Evolutionary conservation across 2,329 filamentous ascomycete species (phyloP), one percentile per base, ranked within the genome.

Genomic region (Neofusicoccum cordaticola): DNA sequence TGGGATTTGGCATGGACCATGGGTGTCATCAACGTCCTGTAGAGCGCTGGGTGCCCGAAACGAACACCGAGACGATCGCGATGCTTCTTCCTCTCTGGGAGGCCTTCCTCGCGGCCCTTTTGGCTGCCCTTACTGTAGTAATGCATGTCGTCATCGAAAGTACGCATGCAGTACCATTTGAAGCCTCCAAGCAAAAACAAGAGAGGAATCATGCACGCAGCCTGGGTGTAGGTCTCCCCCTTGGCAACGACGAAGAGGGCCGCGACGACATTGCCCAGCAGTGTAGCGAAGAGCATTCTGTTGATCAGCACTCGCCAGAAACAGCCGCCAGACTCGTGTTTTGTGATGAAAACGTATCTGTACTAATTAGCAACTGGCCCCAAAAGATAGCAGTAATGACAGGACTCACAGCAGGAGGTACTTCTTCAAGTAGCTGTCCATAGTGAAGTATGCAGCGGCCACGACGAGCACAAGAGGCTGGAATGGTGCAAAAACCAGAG

Each of bases 231-330:
- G 12, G 71, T 74, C 2, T 74, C 69, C 45, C 90, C 90, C 58
- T 85, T 86, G 13, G 89, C 88, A 79, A 88, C 91, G 56, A 91
- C 85, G 39, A 93, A 85, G 34, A 96, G 81, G 61, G 91, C 91
- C 31, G 93, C 87, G 63, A 97, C 84, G 9, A 92, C 75, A 70
- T 97, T 93, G 41, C 91, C 86, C 8, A 99, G 81, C 34, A 96
- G 86, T 0, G 87, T 84, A 34, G 88, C 91, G 71, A 97, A 94
- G 27, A 98, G 80, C 75, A 97, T 84, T n/a, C 95, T 90, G 77
- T 99, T 99, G 83, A 92, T 96, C 6, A 98, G 77, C 1, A 93
- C 86, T 17, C 92, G 88, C 95, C 95, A 99, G 74, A 92, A 97
- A 75, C 90, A 86, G 58, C 95, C 95, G 8, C 93, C 95, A 0